Percentiles rank a stretch among this genome's conserved stretches.
Conservation (phyloP, 257 asterid genomes). For the Solanum rostratum region DNA sequence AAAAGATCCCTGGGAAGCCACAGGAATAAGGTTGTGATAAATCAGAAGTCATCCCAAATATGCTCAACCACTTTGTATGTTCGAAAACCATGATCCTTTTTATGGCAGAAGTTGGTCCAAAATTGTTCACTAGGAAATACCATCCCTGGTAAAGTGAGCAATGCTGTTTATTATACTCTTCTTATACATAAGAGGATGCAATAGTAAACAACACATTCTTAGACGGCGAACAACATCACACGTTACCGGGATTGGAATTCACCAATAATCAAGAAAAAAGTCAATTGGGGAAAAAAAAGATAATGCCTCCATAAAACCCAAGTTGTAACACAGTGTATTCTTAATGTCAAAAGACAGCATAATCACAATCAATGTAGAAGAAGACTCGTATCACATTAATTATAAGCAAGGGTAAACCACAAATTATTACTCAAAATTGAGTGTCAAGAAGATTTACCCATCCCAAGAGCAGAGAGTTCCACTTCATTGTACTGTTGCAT, state of each 20-base stretch:
- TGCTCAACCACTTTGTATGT: not conserved
- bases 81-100: not conserved
- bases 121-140: not conserved
- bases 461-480: conserved; percentile 80
- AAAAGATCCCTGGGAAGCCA: not conserved
- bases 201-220: not conserved
- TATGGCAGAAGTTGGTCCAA: not conserved
- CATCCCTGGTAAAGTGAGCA: not conserved
- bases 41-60: not conserved
- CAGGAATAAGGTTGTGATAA: not conserved
- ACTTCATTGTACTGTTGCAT: conserved; percentile 55
- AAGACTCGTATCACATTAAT: not conserved
- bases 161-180: not conserved
- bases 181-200: not conserved
- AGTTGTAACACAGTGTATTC: not conserved
- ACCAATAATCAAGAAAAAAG: not conserved
- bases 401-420: not conserved
- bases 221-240: not conserved
- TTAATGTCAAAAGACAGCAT: not conserved
- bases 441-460: conserved; percentile 35
- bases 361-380: not conserved
- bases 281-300: not conserved
- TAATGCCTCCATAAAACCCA: not conserved
- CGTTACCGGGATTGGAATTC: not conserved
- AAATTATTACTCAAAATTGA: not conserved